Evolutionary conservation across 805 yeast genomes (phyloP).

Genomic region (Candida golubevii): DNA sequence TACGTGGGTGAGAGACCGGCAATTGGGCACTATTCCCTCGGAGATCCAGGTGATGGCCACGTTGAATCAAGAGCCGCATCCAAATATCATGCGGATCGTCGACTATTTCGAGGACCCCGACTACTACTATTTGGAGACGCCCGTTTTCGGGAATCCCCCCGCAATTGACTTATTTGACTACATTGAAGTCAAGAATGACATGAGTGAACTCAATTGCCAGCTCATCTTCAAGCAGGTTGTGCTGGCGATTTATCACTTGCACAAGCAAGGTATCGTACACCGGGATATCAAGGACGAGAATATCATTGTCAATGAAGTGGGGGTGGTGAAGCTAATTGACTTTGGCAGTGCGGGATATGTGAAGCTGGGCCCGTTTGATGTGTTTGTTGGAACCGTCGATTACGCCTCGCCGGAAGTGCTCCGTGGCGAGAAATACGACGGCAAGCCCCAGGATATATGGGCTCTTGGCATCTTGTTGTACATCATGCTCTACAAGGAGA

Average conservation of each 20-base stretch:
- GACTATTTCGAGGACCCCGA: slow-evolving; percentile 92
- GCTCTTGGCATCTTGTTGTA: slow-evolving; percentile 88
- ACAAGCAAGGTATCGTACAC: slow-evolving; percentile 82
- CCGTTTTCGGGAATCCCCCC: slow-evolving; percentile 84
- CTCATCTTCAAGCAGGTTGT: slow-evolving; percentile 76
- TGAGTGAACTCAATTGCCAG: slow-evolving; percentile 76
- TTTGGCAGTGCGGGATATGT: slow-evolving; percentile 94
- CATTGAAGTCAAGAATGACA: slow-evolving; percentile 78
- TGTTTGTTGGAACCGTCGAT: slow-evolving; percentile 95
- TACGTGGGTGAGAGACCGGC: slow-evolving; percentile 94
- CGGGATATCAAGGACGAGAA: slow-evolving; percentile 95
- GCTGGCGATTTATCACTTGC: slow-evolving; percentile 76
- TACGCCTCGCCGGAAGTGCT: slow-evolving; percentile 97
- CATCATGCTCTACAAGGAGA: slow-evolving; percentile 87
- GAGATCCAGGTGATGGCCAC: slow-evolving; percentile 91
- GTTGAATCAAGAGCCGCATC: slow-evolving; percentile 74
- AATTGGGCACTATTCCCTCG: slow-evolving; percentile 90
- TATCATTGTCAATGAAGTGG: slow-evolving; percentile 78
- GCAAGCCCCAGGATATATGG: slow-evolving; percentile 96
- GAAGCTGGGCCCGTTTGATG: slow-evolving; percentile 91
- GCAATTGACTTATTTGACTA: slow-evolving; percentile 91
- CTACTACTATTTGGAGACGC: slow-evolving; percentile 86
- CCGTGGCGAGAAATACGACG: slow-evolving; percentile 82
- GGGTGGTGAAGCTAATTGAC: slow-evolving; percentile 81
- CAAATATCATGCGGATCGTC: slow-evolving; percentile 76